Percentiles rank a stretch among this genome's conserved stretches.
Conservation (phyloP, 2,329 filamentous ascomycete species). For the Aspergillus ustus region DNA sequence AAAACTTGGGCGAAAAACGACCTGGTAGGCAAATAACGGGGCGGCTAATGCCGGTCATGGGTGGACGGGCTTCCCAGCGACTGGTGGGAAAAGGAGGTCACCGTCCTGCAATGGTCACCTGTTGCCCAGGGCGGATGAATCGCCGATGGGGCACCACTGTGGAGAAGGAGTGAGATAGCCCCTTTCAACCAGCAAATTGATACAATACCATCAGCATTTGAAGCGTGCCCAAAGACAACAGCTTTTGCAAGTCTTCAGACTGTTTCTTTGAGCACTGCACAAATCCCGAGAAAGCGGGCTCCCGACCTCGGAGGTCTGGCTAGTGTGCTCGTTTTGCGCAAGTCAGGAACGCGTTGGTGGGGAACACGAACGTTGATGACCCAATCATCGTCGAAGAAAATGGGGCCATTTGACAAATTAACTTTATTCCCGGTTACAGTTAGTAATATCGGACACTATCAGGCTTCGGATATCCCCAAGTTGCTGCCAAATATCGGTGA, state of each 20-base stretch:
- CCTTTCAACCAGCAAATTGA: slow-evolving; percentile 5
- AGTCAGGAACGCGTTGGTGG: slow-evolving; percentile 38
- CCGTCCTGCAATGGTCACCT: slow-evolving; percentile 11
- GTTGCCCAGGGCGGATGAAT: slow-evolving; percentile 8
- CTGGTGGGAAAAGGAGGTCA: slow-evolving; percentile 22
- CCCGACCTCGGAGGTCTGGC: slow-evolving; percentile 10
- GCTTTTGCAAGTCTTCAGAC: background rate
- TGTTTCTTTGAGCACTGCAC: background rate
- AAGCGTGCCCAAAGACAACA: background rate
- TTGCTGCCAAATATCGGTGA: background rate
- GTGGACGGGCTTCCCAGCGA: slow-evolving; percentile 7
- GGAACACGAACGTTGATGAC: slow-evolving; percentile 24
- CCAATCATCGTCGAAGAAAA: slow-evolving; percentile 25
- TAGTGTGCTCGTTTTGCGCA: slow-evolving; percentile 22
- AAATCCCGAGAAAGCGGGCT: slow-evolving; percentile 11
- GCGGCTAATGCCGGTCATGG: slow-evolving; percentile 34
- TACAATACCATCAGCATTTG: background rate
- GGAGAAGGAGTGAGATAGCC: slow-evolving; percentile 9
- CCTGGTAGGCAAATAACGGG: slow-evolving; percentile 10
- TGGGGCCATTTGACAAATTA: slow-evolving; percentile 25
- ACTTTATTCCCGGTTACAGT: slow-evolving; percentile 16
- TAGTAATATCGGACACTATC: slow-evolving; percentile 5
- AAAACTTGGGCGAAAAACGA: slow-evolving; percentile 11
- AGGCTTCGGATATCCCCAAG: slow-evolving; percentile 15
- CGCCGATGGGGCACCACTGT: slow-evolving; percentile 15